Conservation (phyloP, 179 eudicot species). For the Amaranthus tricolor region DNA sequence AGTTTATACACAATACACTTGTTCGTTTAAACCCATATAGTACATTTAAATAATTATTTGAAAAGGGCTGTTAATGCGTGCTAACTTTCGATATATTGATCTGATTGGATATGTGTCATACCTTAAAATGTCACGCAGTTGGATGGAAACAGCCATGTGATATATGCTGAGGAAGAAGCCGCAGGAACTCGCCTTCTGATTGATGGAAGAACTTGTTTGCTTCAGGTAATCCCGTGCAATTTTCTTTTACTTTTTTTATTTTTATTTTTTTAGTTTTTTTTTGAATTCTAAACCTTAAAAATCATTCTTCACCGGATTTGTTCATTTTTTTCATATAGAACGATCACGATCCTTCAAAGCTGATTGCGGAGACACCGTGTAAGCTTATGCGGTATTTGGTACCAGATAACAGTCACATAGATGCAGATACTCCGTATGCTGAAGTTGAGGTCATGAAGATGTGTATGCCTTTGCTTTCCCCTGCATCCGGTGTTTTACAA, state of each 20-base stretch:
- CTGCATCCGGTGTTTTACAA: slow-evolving; percentile 84
- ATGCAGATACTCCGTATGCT: slow-evolving; percentile 94
- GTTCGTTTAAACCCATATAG: too few relatives aligned
- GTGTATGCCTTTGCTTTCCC: slow-evolving; percentile 99
- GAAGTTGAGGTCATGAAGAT: slow-evolving; percentile 99
- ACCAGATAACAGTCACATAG: slow-evolving; percentile 85
- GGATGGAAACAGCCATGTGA: slow-evolving; percentile 97
- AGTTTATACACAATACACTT: too few relatives aligned
- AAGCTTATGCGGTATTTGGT: slow-evolving; percentile 86
- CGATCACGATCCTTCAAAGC: slow-evolving; percentile 98
- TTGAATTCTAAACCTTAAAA: slow-evolving; percentile 6
- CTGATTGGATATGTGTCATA: not conserved
- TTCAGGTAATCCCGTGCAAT: slow-evolving; percentile 56
- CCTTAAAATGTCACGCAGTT: slow-evolving; percentile 42
- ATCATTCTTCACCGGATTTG: slow-evolving; percentile 11
- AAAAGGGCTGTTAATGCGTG: too few relatives aligned
- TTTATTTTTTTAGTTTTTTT: slow-evolving; percentile 16
- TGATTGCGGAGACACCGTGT: slow-evolving; percentile 99
- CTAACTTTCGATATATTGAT: slow-evolving; percentile 4
- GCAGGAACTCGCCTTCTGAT: slow-evolving; percentile 99
- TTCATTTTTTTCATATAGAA: slow-evolving; percentile 46
- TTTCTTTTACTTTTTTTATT: too few relatives aligned
- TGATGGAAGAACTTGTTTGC: slow-evolving; percentile 99
- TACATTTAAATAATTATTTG: too few relatives aligned
- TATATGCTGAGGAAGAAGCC: slow-evolving; percentile 99